Percentiles rank a stretch among this genome's conserved stretches.
These are phyloP conservation scores for Babesia caballi DNA, from an alignment of 169 alveolate species.

Conservation along the genomic window DNA sequence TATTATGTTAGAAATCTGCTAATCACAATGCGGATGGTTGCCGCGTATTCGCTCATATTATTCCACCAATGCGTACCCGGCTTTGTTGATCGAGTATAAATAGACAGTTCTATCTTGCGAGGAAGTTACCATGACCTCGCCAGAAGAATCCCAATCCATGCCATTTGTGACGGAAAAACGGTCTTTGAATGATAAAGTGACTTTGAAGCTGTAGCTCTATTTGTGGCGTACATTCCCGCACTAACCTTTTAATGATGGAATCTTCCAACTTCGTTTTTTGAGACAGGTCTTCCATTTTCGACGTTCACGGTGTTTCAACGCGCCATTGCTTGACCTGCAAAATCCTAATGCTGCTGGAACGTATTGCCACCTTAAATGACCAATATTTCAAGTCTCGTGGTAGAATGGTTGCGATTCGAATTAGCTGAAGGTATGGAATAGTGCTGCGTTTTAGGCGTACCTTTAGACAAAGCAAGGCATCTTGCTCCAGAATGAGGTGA, in stretches of 20 bases:
- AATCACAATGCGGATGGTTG: neutral
- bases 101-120: conserved; percentile 55
- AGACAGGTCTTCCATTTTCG: conserved; percentile 12
- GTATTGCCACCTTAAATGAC: conserved; percentile 19
- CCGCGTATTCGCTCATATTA: neutral
- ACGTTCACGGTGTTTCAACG: neutral
- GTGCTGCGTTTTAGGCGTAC: neutral
- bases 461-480: conserved; percentile 50
- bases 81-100: conserved; percentile 37
- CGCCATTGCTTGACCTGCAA: conserved; percentile 20
- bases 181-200: conserved; percentile 58
- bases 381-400: conserved; percentile 15
- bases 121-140: conserved; percentile 56
- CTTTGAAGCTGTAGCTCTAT: conserved; percentile 32
- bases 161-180: conserved; percentile 61
- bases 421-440: neutral
- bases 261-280: conserved; percentile 32
- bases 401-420: conserved; percentile 1
- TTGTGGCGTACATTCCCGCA: neutral
- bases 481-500: conserved; percentile 45
- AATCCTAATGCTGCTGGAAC: too few species aligned
- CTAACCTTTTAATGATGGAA: conserved; percentile 44
- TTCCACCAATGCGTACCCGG: conserved; percentile 30
- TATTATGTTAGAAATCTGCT: neutral
- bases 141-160: conserved; percentile 64